A percentile compares a stretch with the other conserved stretches of the same genome.
Evolutionary conservation across 164 flowering plant genomes (phyloP).

Genomic region (Magnolia sinica): DNA sequence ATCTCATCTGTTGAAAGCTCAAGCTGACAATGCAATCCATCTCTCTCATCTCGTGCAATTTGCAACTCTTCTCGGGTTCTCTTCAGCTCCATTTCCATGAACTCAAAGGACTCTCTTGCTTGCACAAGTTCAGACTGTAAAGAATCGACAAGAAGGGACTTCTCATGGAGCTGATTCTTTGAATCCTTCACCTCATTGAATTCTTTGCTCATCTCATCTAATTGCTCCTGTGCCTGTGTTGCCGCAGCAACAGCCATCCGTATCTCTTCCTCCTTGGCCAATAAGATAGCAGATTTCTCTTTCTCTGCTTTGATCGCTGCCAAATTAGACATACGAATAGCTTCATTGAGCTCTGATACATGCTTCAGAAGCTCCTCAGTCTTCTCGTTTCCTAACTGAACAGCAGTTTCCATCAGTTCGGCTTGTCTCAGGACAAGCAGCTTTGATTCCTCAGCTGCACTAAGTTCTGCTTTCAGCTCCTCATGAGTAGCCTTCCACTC

Average conservation of each 20-base stretch:
- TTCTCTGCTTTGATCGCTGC: slow-evolving; percentile 35
- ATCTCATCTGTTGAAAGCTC: slow-evolving; percentile 25
- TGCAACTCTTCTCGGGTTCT: slow-evolving; percentile 25
- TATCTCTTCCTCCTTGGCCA: slow-evolving; percentile 33
- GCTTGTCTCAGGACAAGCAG: slow-evolving; percentile 25
- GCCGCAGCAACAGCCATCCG: slow-evolving; percentile 13
- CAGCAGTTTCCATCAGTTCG: slow-evolving; percentile 31
- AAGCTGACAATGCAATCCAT: slow-evolving; percentile 19
- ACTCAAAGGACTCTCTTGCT: slow-evolving; percentile 27
- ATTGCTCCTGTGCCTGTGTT: slow-evolving; percentile 23
- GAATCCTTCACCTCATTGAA: slow-evolving; percentile 25
- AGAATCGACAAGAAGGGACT: slow-evolving; percentile 27
- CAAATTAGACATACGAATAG: slow-evolving; percentile 25
- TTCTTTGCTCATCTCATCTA: slow-evolving; percentile 29
- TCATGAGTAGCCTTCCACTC: slow-evolving; percentile 33
- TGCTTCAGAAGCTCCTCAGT: slow-evolving; percentile 32
- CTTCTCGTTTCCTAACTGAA: slow-evolving; percentile 30
- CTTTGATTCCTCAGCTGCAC: slow-evolving; percentile 29
- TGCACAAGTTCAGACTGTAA: slow-evolving; percentile 33
- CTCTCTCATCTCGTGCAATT: slow-evolving; percentile 27
- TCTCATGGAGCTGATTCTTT: slow-evolving; percentile 33
- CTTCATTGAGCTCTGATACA: slow-evolving; percentile 39
- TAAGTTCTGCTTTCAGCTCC: slow-evolving; percentile 37
- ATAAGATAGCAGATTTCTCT: slow-evolving; percentile 22
- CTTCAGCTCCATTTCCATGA: slow-evolving; percentile 32